These are phyloP conservation scores for Kodamaea hsintzibuensis DNA, from an alignment of 805 yeast genomes.

Conservation along the genomic window DNA sequence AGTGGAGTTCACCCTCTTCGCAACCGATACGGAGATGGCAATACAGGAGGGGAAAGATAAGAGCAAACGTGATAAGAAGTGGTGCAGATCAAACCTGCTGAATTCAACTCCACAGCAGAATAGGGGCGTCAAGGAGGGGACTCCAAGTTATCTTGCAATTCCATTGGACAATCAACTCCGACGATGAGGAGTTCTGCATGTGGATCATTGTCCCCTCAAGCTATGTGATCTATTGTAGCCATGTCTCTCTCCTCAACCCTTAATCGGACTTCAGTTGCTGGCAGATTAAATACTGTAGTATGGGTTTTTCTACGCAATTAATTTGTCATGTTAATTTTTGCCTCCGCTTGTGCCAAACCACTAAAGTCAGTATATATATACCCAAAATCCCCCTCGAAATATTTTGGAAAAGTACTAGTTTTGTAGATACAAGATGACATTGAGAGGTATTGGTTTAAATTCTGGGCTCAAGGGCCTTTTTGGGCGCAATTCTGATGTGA, in stretches of 20 bases:
- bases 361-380: conserved; percentile 6
- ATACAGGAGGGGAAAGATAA: conserved; percentile 4
- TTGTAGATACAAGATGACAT: conserved; percentile 31
- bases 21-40: not conserved
- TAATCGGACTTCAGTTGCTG: not conserved
- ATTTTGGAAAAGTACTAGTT: not conserved
- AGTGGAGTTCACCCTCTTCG: not conserved
- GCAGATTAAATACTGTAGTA: not conserved
- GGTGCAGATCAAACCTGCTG: not conserved
- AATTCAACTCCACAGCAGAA: not conserved
- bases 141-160: not conserved
- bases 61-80: conserved; percentile 7
- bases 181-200: not conserved
- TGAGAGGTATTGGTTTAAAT: conserved; percentile 42
- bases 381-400: conserved; percentile 4
- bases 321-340: not conserved
- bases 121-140: not conserved
- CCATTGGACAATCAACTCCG: conserved; percentile 6
- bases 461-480: conserved; percentile 38
- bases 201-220: not conserved
- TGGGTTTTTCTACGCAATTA: not conserved
- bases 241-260: not conserved
- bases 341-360: not conserved
- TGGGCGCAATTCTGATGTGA: conserved; percentile 29
- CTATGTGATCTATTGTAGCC: not conserved